Percentiles rank a stretch among this genome's conserved stretches.
These are phyloP conservation scores for Cymbopogon citratus DNA, from an alignment of 176 grass and related monocot species.

Conservation along the genomic window DNA sequence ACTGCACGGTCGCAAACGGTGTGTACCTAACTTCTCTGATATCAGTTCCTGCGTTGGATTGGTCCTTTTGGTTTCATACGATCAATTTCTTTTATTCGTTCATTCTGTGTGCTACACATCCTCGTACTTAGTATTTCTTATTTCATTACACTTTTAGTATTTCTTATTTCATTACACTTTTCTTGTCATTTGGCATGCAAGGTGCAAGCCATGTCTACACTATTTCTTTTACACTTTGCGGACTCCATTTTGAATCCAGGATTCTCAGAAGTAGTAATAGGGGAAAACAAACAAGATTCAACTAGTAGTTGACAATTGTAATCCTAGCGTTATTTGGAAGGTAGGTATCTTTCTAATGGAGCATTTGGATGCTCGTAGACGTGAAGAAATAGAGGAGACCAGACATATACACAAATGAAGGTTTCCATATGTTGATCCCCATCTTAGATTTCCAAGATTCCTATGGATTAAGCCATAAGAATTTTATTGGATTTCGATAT, in stretches of 20 bases:
- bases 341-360: background rate
- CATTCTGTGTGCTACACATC: background rate
- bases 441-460: too few species aligned
- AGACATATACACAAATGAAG: too few species aligned
- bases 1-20: background rate
- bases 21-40: slow-evolving; percentile 14
- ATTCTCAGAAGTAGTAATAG: background rate
- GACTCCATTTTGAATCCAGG: background rate
- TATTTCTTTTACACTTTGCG: background rate
- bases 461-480: too few species aligned
- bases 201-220: background rate
- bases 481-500: too few species aligned
- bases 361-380: background rate
- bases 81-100: background rate
- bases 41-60: background rate
- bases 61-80: background rate
- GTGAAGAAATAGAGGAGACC: background rate
- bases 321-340: background rate
- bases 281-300: background rate
- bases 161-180: too few species aligned
- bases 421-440: too few species aligned
- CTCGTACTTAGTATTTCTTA: background rate
- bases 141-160: too few species aligned
- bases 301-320: background rate
- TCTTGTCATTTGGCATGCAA: background rate